Evolutionary conservation across 495 filamentous ascomycete genomes (phyloP), one percentile per base, ranked within the genome.

Genomic region (Aspergillus biplanus): DNA sequence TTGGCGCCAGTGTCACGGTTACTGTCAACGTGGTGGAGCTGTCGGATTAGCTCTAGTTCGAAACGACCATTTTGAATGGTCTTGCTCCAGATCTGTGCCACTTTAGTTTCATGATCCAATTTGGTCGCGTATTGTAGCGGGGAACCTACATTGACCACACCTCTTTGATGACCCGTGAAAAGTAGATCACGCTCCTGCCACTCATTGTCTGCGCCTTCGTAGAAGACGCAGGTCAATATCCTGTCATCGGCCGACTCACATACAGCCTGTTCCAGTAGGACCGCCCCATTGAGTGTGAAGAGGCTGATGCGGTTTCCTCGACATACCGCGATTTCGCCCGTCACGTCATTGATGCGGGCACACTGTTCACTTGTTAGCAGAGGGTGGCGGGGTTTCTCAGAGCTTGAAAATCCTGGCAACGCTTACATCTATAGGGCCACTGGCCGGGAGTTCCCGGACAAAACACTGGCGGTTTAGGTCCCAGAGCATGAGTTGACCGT

Each of bases 121-220:
- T 18, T 52, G 13, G 16, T 15, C n/a, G 15, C 7, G 11, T 4
- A 12, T 39, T 21, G 8, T 7, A 32, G 27, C 31, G 34, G 32
- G 27, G 44, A 0, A 7, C 63, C 71, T 65, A 84, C 86, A 73
- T 97, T 97, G 44, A 94, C 94, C 11, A 93, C 83, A 0, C 95
- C 95, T 52, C 88, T 76, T 69, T 83, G 81, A 68, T 97, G 96
- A 0, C 95, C 95, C 0, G 94, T 98, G 54, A 99, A 90, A 37
- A 97, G 75, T 39, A 99, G 78, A 37, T 90, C 87, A 39, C 90
- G 87, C 78, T 96, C 92, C 0, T 96, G 81, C 90, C 93, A 98
- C 79, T 97, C 95, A 66, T 93, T 97, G 0, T 90, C 89, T 0
- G 86, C 82, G 0, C 95, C 95, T 73, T 99, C 93, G 78, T 97